Percentiles rank a stretch among this genome's conserved stretches.
Conservation (phyloP, 495 filamentous ascomycete genomes). For the Talaromyces adpressus region DNA sequence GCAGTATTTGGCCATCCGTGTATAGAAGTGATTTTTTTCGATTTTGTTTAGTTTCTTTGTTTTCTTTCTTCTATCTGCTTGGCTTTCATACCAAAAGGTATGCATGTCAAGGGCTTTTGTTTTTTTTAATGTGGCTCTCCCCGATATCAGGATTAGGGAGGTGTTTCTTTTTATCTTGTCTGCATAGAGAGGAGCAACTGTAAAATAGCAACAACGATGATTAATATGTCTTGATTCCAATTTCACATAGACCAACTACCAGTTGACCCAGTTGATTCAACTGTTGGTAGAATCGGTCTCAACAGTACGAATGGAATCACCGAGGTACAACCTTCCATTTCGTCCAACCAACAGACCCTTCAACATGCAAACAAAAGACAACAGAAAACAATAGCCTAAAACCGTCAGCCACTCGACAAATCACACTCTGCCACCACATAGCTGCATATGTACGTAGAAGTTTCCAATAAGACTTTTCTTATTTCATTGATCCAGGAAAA, state of each 20-base stretch:
- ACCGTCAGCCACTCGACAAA: neutral
- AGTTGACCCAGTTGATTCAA: too few relatives aligned
- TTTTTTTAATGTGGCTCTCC: neutral
- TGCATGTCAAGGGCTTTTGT: neutral
- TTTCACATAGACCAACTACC: neutral
- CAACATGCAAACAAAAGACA: neutral
- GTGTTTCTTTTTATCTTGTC: slow-evolving; percentile 3
- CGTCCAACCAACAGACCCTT: neutral
- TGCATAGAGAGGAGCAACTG: slow-evolving; percentile 8
- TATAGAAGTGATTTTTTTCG: slow-evolving; percentile 34
- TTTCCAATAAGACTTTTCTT: too few relatives aligned
- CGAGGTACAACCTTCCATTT: neutral
- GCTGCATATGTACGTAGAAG: neutral
- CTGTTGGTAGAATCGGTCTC: too few relatives aligned
- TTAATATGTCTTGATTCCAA: neutral
- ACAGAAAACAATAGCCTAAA: neutral
- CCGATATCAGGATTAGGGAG: neutral
- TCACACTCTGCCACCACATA: neutral
- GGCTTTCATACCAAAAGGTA: neutral
- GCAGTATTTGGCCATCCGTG: slow-evolving; percentile 22
- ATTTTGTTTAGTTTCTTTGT: neutral
- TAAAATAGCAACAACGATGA: slow-evolving; percentile 6
- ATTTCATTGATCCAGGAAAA: neutral
- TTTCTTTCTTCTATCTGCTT: slow-evolving; percentile 16
- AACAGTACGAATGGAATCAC: too few relatives aligned